Evolutionary conservation across 1,284 basidiomycete genomes (phyloP).

Genomic region (Pascua sp.): DNA sequence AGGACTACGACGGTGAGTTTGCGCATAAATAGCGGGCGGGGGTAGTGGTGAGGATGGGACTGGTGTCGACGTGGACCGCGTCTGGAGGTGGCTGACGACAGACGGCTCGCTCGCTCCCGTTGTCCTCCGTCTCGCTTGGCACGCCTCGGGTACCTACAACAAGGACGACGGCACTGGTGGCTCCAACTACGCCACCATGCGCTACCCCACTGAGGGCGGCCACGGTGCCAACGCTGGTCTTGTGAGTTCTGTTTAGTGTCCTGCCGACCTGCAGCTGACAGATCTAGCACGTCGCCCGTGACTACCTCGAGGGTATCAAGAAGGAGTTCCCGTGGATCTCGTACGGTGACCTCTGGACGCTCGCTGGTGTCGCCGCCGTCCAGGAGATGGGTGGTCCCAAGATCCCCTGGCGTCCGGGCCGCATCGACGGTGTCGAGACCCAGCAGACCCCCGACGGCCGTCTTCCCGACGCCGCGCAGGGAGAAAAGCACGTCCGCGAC

Average conservation of each 20-base stretch:
- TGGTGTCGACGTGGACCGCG: not conserved
- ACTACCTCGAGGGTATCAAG: conserved; percentile 83
- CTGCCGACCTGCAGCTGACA: not conserved
- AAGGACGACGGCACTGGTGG: conserved; percentile 83
- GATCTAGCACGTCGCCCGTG: conserved; percentile 64
- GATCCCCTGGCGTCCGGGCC: conserved; percentile 82
- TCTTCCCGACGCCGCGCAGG: conserved; percentile 85
- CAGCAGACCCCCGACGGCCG: conserved; percentile 88
- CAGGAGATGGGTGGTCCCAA: conserved; percentile 63
- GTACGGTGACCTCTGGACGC: conserved; percentile 92
- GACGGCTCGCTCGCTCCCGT: conserved; percentile 91
- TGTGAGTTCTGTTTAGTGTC: conserved; percentile 17
- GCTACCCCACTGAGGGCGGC: conserved; percentile 76
- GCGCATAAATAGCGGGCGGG: not conserved
- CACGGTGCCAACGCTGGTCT: conserved; percentile 89
- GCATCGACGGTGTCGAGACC: conserved; percentile 73
- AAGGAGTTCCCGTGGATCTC: conserved; percentile 78
- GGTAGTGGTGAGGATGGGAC: not conserved
- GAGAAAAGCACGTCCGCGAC: conserved; percentile 77
- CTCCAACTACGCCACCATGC: conserved; percentile 90
- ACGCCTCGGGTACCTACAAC: conserved; percentile 85
- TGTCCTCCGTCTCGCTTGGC: conserved; percentile 90
- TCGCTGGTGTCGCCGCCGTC: conserved; percentile 65
- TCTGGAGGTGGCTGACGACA: conserved; percentile 39
- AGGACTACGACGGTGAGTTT: conserved; percentile 74